These are phyloP conservation scores for Exophiala dermatitidis DNA, from an alignment of 2,329 filamentous ascomycete genomes.

Conservation along the genomic window DNA sequence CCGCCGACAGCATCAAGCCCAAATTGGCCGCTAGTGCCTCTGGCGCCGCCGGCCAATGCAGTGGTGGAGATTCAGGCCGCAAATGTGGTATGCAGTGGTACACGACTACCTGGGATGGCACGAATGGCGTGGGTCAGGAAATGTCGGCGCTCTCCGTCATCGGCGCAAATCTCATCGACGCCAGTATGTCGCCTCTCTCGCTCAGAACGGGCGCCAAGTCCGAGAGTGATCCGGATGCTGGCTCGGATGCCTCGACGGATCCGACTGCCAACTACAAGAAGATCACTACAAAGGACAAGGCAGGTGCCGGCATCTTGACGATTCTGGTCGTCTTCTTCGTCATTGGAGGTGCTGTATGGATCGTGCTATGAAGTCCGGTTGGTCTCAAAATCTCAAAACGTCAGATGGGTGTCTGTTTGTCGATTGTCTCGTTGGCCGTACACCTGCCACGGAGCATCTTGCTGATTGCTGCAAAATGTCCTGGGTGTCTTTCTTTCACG, in stretches of 20 bases:
- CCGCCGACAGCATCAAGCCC: constrained; percentile 44
- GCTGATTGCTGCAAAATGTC: no score
- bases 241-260: constrained; percentile 18
- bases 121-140: constrained; percentile 36
- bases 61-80: constrained; percentile 43
- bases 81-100: constrained; percentile 40
- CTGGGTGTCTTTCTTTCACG: no score
- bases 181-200: constrained; percentile 45
- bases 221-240: constrained; percentile 34
- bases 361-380: constrained; percentile 10
- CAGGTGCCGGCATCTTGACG: constrained; percentile 36
- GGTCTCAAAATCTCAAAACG: background rate
- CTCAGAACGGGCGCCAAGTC: constrained; percentile 52
- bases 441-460: no score
- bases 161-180: constrained; percentile 51
- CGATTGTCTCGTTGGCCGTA: no score
- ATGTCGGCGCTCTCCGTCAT: constrained; percentile 61
- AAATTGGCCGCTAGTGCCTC: constrained; percentile 47
- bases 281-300: constrained; percentile 33
- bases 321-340: constrained; percentile 27
- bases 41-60: constrained; percentile 50
- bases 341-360: constrained; percentile 21
- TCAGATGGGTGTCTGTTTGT: background rate
- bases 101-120: constrained; percentile 33
- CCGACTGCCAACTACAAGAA: constrained; percentile 7